These are phyloP conservation scores for Fraxinus xanthoxyloides DNA, from an alignment of 305 asterid genomes.

Conservation along the genomic window DNA sequence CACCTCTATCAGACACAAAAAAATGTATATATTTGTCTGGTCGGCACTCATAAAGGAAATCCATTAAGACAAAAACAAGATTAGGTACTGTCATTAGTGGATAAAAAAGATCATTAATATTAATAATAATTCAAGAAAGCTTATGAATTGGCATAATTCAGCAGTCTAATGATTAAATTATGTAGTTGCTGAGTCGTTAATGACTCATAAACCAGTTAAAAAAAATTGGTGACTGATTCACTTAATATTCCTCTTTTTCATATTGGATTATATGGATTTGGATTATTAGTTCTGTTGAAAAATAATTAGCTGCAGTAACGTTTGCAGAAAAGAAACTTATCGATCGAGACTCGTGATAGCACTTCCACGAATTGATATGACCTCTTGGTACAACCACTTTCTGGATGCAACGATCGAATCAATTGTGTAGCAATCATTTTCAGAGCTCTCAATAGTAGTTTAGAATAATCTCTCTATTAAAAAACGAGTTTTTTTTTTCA, in stretches of 20 bases:
- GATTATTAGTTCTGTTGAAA: constrained; percentile 12
- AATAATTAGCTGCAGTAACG: neutral
- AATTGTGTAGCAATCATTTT: too few relatives aligned
- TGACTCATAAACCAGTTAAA: constrained; percentile 36
- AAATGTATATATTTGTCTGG: neutral
- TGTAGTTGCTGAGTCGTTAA: constrained; percentile 15
- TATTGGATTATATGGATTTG: constrained; percentile 15
- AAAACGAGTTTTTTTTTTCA: too few relatives aligned
- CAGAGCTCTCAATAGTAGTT: too few relatives aligned
- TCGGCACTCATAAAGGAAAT: neutral
- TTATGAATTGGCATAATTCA: constrained; percentile 30
- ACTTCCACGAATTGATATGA: too few relatives aligned
- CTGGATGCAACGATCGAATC: too few relatives aligned
- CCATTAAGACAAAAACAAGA: neutral
- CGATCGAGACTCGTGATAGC: too few relatives aligned
- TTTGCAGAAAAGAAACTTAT: neutral
- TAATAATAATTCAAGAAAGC: neutral
- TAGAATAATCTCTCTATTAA: too few relatives aligned
- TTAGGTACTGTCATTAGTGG: constrained; percentile 10
- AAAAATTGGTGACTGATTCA: constrained; percentile 9
- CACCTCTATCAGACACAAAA: too few relatives aligned
- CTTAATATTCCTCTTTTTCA: constrained; percentile 9
- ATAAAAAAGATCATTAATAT: constrained; percentile 13
- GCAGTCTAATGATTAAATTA: neutral
- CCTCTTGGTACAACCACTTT: too few relatives aligned